Evolutionary conservation across 768 basidiomycete species (phyloP), one percentile per base, ranked within the genome.

Genomic region (Leccinum sublutescens): DNA sequence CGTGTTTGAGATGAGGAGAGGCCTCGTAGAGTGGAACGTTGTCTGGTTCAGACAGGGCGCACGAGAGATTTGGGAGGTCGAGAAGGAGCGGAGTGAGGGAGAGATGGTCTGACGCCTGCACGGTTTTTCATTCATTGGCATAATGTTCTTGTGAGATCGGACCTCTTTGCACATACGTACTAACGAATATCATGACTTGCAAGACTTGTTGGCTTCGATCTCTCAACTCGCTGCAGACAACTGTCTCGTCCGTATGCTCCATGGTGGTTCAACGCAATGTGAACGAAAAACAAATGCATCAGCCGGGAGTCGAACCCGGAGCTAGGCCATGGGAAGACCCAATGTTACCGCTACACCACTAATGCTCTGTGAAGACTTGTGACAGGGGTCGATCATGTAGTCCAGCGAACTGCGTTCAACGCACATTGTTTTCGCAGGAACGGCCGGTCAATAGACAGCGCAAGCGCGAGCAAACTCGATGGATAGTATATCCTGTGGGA

Each of bases 311-410:
- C 80, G 81, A 82, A 82, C 80, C 80, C 80, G 79, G 80, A 71
- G 81, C 80, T 80, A 79, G 80, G 79, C 79, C 79, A 80, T 88
- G 87, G 87, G 87, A 89, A 88, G 86, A 87, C 85, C 84, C 85
- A 86, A 89, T 88, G 87, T 88, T 88, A 88, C 87, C 87, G 82
- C 76, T 88, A 88, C 86, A 87, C 86, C 84, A 88, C 71, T 72
- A 64, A 75, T 71, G 72, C 72, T 52, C 50, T 2, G 5, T 8
- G 15, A 50, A 15, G 21, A 45, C 4, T 19, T 45, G 9, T n/a
- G 40, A 43, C 40, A 43, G 40, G 40, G 40, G n/a, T 43, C 4
- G 10, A n/a, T 43, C 8, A n/a, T 43, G 38, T 17, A 15, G 14
- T 23, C 23, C 23, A 23, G 23, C 23, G 2, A 23, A 38, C 6